Evolutionary conservation across 176 grass and related monocot species (phyloP).

Genomic region (Lolium rigidum): DNA sequence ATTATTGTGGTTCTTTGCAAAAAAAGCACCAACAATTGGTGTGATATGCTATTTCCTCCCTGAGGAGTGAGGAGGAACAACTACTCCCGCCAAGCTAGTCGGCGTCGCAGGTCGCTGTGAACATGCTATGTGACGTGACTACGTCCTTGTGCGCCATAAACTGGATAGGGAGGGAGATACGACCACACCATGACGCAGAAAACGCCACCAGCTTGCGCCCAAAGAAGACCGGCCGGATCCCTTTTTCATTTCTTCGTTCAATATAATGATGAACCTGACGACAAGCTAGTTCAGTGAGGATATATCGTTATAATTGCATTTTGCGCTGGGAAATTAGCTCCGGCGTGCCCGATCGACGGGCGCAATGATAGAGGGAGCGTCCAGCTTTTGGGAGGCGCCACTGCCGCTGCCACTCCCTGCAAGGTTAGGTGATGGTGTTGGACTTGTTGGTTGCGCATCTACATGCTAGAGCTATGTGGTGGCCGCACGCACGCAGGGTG

Average conservation of each 20-base stretch:
- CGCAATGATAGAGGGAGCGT: constrained; percentile 13
- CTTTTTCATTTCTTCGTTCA: neutral
- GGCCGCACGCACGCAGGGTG: neutral
- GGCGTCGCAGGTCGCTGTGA: too few species aligned
- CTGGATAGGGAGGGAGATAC: neutral
- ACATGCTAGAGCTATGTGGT: neutral
- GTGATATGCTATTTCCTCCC: too few species aligned
- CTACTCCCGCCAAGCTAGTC: too few species aligned
- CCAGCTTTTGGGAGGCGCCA: constrained; percentile 27
- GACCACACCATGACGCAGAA: neutral
- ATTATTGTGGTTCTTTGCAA: too few species aligned
- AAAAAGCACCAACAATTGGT: too few species aligned
- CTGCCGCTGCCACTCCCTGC: neutral
- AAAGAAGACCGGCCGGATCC: neutral
- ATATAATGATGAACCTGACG: neutral
- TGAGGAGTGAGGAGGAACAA: too few species aligned
- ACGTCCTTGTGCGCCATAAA: neutral
- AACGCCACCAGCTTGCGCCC: neutral
- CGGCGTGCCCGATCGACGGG: neutral
- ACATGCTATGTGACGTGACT: neutral
- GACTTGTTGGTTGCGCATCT: neutral
- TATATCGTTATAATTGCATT: neutral
- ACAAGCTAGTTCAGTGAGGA: neutral
- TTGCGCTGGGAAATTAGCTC: neutral
- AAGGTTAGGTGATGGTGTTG: neutral